Evolutionary conservation across 371 early-diverging fungal species (phyloP).

Genomic region (Mortierella sp.): DNA sequence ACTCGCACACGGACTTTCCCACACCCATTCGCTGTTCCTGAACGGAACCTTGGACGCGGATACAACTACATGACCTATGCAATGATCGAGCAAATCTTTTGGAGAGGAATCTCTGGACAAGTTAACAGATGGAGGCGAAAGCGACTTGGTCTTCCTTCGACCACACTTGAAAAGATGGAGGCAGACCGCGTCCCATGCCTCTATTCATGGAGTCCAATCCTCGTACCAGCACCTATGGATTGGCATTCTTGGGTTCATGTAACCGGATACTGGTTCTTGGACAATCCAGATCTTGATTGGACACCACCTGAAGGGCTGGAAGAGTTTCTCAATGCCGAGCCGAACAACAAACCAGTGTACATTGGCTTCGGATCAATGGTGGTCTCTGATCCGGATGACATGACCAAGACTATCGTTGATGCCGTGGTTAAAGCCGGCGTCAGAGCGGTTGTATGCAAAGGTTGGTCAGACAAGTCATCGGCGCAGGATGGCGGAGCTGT

Average conservation of each 20-base stretch:
- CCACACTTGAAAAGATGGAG: slow-evolving; percentile 67
- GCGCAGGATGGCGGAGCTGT: slow-evolving; percentile 28
- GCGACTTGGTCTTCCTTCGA: slow-evolving; percentile 62
- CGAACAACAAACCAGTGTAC: slow-evolving; percentile 74
- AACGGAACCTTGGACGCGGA: slow-evolving; percentile 68
- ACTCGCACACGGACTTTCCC: slow-evolving; percentile 82
- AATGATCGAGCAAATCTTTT: slow-evolving; percentile 82
- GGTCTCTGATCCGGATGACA: slow-evolving; percentile 77
- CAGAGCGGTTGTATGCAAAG: slow-evolving; percentile 82
- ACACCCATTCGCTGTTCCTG: slow-evolving; percentile 84
- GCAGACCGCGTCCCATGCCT: slow-evolving; percentile 75
- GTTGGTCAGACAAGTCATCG: slow-evolving; percentile 76
- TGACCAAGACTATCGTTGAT: slow-evolving; percentile 75
- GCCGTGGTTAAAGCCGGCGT: slow-evolving; percentile 77
- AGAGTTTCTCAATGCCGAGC: slow-evolving; percentile 67
- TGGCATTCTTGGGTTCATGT: slow-evolving; percentile 86
- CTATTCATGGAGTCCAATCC: slow-evolving; percentile 77
- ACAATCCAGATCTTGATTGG: slow-evolving; percentile 77
- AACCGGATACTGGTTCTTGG: slow-evolving; percentile 86
- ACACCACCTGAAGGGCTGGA: slow-evolving; percentile 67
- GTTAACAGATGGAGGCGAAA: slow-evolving; percentile 75
- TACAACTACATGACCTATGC: slow-evolving; percentile 87
- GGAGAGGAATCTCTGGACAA: slow-evolving; percentile 73
- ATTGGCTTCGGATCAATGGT: slow-evolving; percentile 92
- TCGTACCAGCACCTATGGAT: slow-evolving; percentile 79